A percentile compares a stretch with the other conserved stretches of the same genome.
Conservation (phyloP, 345 rosid genomes). For the Camelina laxa region DNA sequence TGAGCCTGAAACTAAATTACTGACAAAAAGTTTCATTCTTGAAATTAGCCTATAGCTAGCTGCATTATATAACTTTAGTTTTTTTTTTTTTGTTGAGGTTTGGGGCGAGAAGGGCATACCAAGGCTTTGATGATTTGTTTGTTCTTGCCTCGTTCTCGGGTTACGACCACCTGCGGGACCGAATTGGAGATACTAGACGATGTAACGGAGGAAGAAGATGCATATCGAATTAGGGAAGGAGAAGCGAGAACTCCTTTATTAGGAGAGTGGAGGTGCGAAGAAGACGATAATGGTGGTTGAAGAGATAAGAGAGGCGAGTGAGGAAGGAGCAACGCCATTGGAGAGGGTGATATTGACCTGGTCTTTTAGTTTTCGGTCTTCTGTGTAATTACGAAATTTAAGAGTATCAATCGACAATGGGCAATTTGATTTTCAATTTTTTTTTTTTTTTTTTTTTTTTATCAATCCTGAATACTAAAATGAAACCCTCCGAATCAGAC, state of each 20-base stretch:
- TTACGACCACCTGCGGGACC: conserved; percentile 76
- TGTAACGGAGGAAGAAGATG: conserved; percentile 27
- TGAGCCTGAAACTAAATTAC: neutral
- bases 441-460: no score
- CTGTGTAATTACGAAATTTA: no score
- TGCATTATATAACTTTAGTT: neutral
- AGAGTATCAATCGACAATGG: no score
- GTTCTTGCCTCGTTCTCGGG: conserved; percentile 95
- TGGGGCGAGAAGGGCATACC: conserved; percentile 45
- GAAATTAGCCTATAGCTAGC: neutral
- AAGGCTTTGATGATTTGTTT: conserved; percentile 74
- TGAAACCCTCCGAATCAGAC: no score
- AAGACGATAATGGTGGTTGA: conserved; percentile 33
- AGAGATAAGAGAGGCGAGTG: conserved; percentile 40
- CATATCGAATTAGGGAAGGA: conserved; percentile 13
- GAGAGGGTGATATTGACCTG: neutral
- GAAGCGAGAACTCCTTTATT: neutral
- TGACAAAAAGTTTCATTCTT: no score
- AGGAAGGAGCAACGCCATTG: conserved; percentile 45
- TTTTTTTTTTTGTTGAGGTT: no score
- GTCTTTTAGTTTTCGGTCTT: no score
- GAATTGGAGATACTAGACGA: conserved; percentile 41
- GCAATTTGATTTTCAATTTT: no score
- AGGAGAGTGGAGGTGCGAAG: conserved; percentile 31
- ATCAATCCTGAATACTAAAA: no score